Percentiles rank a stretch among this genome's conserved stretches.
phyloP scores from a whole-genome alignment of 2,329 filamentous ascomycete genomes.

The Diaporthe citrichinensis region DNA sequence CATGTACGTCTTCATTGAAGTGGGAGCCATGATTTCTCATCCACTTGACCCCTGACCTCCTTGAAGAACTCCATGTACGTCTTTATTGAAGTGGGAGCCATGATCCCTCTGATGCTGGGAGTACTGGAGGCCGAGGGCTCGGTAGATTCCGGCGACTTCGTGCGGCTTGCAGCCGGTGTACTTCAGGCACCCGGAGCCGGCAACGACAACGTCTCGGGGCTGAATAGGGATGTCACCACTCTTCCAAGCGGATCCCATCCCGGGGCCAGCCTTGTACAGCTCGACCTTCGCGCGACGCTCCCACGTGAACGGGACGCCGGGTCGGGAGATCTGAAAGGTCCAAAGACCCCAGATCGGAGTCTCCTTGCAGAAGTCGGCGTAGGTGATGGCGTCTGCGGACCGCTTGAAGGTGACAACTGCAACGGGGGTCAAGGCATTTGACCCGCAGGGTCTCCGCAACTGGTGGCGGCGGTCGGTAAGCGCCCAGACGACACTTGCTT shows the following conservation, averaged over 20 bases:
- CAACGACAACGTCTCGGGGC: background rate
- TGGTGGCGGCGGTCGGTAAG: too few species aligned
- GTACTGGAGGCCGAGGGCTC: background rate
- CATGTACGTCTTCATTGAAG: slow-evolving; percentile 39
- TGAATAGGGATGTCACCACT: background rate
- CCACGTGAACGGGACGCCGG: background rate
- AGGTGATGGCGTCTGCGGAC: background rate
- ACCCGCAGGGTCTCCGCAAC: too few species aligned
- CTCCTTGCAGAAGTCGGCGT: slow-evolving; percentile 5
- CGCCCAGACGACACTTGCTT: too few species aligned
- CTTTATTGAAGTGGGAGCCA: slow-evolving; percentile 32
- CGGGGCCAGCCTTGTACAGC: background rate
- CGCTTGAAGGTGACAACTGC: slow-evolving; percentile 34
- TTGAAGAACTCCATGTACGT: slow-evolving; percentile 36
- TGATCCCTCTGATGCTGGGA: slow-evolving; percentile 24
- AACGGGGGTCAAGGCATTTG: background rate
- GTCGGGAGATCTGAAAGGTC: background rate
- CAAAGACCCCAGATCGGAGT: background rate
- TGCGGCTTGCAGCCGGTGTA: background rate
- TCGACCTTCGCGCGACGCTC: background rate
- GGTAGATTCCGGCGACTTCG: background rate
- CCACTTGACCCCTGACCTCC: background rate
- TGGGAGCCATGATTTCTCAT: background rate
- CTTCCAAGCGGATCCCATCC: background rate
- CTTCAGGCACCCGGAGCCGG: slow-evolving; percentile 16